A percentile compares a stretch with the other conserved stretches of the same genome.
phyloP scores from a whole-genome alignment of 352 stramenopile genomes.

The Phytophthora fragariaefolia region DNA sequence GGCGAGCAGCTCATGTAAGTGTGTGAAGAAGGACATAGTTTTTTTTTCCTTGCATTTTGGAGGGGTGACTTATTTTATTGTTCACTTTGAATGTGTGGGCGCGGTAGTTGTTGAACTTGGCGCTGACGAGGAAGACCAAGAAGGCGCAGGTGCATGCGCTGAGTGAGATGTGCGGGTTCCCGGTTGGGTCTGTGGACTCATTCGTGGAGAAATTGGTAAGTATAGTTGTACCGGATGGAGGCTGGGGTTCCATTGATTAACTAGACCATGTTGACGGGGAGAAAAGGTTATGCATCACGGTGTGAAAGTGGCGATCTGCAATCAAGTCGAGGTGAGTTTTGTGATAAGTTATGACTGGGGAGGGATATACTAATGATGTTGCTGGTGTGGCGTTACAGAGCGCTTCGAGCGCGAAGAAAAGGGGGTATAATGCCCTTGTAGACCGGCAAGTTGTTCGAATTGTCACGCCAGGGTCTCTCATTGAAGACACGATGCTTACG shows the following conservation, averaged over 20 bases:
- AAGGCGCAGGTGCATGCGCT: constrained; percentile 52
- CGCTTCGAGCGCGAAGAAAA: constrained; percentile 53
- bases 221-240: background rate
- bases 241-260: background rate
- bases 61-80: background rate
- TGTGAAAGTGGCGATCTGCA: constrained; percentile 85
- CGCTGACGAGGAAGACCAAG: constrained; percentile 74
- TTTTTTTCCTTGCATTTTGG: background rate
- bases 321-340: constrained; percentile 69
- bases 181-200: constrained; percentile 69
- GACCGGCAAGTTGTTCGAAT: constrained; percentile 82
- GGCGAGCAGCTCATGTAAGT: constrained; percentile 68
- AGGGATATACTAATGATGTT: background rate
- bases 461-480: constrained; percentile 74
- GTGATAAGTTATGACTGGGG: background rate
- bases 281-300: constrained; percentile 81
- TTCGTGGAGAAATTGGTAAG: constrained; percentile 84
- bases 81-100: constrained; percentile 2
- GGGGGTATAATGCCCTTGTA: constrained; percentile 66
- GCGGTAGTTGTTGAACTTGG: constrained; percentile 71
- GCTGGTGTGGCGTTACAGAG: constrained; percentile 37
- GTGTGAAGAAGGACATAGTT: background rate
- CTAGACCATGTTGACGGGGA: background rate
- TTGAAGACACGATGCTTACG: constrained; percentile 81
- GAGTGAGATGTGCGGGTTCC: constrained; percentile 84